These are phyloP conservation scores for Pichia paraexigua DNA, from an alignment of 805 yeast species.

Conservation along the genomic window DNA sequence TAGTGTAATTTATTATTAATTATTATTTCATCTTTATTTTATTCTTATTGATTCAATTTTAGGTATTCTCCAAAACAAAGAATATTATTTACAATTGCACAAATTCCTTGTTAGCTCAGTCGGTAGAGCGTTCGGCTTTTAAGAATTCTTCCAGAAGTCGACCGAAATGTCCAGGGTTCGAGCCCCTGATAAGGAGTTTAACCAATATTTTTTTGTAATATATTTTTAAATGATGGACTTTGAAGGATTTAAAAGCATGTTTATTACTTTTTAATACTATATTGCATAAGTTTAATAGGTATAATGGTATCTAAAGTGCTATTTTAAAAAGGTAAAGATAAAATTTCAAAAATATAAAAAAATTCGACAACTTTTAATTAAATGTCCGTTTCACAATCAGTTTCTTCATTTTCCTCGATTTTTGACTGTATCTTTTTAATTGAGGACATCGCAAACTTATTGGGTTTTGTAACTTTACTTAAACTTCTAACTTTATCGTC, in stretches of 20 bases:
- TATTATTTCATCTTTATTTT: too few species aligned
- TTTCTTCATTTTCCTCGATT: neutral
- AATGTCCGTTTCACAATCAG: neutral
- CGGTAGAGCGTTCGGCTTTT: constrained; percentile 67
- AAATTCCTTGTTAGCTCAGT: constrained; percentile 44
- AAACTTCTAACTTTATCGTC: neutral
- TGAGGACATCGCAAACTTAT: neutral
- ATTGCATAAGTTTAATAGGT: too few species aligned
- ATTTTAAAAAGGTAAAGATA: neutral
- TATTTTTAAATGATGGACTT: neutral
- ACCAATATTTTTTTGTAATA: neutral
- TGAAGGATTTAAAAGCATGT: too few species aligned
- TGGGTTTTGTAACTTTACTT: neutral
- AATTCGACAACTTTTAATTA: neutral
- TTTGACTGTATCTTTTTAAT: neutral
- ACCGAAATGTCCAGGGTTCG: constrained; percentile 58
- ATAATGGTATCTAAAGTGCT: too few species aligned
- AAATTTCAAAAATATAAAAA: too few species aligned
- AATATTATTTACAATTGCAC: too few species aligned
- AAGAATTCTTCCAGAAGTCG: constrained; percentile 30
- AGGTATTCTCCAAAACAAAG: too few species aligned
- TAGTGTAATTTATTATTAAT: too few species aligned
- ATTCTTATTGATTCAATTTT: too few species aligned
- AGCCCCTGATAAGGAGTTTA: constrained; percentile 49
- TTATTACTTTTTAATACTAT: too few species aligned